Evolutionary conservation across 441 rosid genomes (phyloP).

Genomic region (Brassica balearica): DNA sequence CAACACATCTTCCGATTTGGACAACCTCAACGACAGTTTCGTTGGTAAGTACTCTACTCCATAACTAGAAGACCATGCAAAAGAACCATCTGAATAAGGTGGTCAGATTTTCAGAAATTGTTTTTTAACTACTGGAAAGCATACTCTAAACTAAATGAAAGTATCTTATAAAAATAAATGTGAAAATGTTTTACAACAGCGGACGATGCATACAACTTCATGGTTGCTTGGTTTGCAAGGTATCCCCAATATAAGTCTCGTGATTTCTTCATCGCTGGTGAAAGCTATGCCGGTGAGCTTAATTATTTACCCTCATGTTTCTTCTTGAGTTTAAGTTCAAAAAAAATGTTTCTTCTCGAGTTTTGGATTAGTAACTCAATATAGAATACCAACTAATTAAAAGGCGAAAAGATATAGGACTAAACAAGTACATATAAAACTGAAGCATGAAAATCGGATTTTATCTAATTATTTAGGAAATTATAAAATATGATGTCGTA

Average conservation of each 20-base stretch:
- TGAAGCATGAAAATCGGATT: not conserved
- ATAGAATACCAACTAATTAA: not conserved
- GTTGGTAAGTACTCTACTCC: slow-evolving; percentile 49
- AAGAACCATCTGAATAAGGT: not conserved
- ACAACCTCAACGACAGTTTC: slow-evolving; percentile 54
- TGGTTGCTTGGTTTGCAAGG: slow-evolving; percentile 61
- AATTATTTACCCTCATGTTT: not conserved
- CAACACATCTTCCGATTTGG: slow-evolving; percentile 60
- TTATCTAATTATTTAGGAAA: not conserved
- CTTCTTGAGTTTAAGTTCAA: not conserved
- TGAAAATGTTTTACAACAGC: slow-evolving; percentile 43
- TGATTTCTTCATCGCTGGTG: slow-evolving; percentile 66
- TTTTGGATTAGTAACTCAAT: not conserved
- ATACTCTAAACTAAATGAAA: not conserved
- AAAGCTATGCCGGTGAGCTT: slow-evolving; percentile 65
- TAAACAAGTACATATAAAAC: slow-evolving; percentile 21
- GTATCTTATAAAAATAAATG: not conserved
- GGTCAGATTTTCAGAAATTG: not conserved
- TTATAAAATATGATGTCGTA: slow-evolving; percentile 11
- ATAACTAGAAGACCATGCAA: not conserved
- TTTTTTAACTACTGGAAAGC: not conserved
- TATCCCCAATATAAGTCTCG: slow-evolving; percentile 54
- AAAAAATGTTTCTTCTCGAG: not conserved
- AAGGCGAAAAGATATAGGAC: not conserved
- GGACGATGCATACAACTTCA: slow-evolving; percentile 64